A percentile compares a stretch with the other conserved stretches of the same genome.
phyloP scores from a whole-genome alignment of 805 yeast genomes.

The Komagataella mondaviorum region DNA sequence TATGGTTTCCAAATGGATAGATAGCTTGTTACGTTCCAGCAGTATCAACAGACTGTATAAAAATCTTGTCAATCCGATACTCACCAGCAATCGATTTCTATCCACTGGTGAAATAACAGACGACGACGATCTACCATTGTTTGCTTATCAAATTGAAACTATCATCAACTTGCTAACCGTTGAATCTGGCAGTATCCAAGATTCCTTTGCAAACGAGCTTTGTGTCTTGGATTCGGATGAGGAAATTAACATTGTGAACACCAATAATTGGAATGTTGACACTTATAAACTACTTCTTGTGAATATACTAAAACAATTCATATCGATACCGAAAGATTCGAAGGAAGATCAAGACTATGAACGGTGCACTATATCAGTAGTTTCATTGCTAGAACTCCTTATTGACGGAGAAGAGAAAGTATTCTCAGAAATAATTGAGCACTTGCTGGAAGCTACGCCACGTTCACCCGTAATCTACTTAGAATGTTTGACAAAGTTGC shows the following conservation, averaged over 20 bases:
- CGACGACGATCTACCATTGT: constrained; percentile 48
- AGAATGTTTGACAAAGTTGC: constrained; percentile 23
- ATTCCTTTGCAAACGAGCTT: constrained; percentile 41
- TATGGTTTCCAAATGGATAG: constrained; percentile 35
- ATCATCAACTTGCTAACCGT: constrained; percentile 37
- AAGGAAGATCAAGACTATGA: constrained; percentile 10
- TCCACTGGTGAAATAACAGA: constrained; percentile 15
- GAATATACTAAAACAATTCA: constrained; percentile 29
- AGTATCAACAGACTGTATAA: constrained; percentile 49
- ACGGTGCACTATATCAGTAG: constrained; percentile 24
- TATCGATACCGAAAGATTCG: constrained; percentile 14
- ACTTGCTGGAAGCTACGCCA: neutral
- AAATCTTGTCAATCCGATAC: constrained; percentile 15
- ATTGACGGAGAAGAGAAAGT: constrained; percentile 45
- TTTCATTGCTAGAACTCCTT: constrained; percentile 30
- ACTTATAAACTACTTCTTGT: constrained; percentile 48
- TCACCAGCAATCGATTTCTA: constrained; percentile 11
- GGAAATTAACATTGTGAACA: constrained; percentile 25
- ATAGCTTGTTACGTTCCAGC: constrained; percentile 31
- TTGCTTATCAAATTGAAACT: constrained; percentile 46
- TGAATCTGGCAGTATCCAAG: constrained; percentile 26
- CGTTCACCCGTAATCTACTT: neutral
- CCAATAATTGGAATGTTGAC: constrained; percentile 35
- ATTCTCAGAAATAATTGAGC: constrained; percentile 19
- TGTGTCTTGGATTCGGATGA: constrained; percentile 36